Evolutionary conservation across 805 yeast species (phyloP).

Genomic region (Kluyveromyces aestuarii): DNA sequence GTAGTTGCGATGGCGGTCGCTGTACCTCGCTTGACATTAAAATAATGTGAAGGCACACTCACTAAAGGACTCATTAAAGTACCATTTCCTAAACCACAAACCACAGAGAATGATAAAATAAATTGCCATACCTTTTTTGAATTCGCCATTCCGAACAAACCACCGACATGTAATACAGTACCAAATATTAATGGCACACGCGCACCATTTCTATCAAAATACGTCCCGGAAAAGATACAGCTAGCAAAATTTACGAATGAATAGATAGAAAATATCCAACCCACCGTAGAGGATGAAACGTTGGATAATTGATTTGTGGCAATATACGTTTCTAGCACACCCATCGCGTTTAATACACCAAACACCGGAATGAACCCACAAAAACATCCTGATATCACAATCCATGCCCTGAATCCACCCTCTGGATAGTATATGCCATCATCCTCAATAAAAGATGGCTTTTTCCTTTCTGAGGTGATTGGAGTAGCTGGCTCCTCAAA

Average conservation of each 20-base stretch:
- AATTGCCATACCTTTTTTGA: slow-evolving; percentile 49
- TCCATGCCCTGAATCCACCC: slow-evolving; percentile 51
- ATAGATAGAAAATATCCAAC: slow-evolving; percentile 60
- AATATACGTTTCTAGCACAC: slow-evolving; percentile 55
- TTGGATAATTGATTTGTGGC: slow-evolving; percentile 43
- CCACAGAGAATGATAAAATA: slow-evolving; percentile 44
- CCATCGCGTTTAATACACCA: slow-evolving; percentile 50
- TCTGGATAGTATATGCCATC: slow-evolving; percentile 39
- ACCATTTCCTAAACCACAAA: slow-evolving; percentile 50
- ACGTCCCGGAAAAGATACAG: slow-evolving; percentile 46
- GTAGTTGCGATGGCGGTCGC: slow-evolving; percentile 40
- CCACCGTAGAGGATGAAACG: slow-evolving; percentile 37
- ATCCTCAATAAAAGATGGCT: slow-evolving; percentile 13
- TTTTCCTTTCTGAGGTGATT: slow-evolving; percentile 3
- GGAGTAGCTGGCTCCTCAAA: slow-evolving; percentile 5
- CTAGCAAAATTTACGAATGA: slow-evolving; percentile 39
- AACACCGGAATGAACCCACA: slow-evolving; percentile 45
- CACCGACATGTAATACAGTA: slow-evolving; percentile 34
- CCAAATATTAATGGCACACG: slow-evolving; percentile 35
- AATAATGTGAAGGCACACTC: slow-evolving; percentile 59
- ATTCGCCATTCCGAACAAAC: slow-evolving; percentile 45
- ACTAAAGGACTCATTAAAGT: slow-evolving; percentile 47
- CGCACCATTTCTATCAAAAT: slow-evolving; percentile 48
- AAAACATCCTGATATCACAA: slow-evolving; percentile 49
- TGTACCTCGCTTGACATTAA: slow-evolving; percentile 45